These are phyloP conservation scores for Hypoxylon perforatum DNA, from an alignment of 495 filamentous ascomycete species.

Conservation along the genomic window DNA sequence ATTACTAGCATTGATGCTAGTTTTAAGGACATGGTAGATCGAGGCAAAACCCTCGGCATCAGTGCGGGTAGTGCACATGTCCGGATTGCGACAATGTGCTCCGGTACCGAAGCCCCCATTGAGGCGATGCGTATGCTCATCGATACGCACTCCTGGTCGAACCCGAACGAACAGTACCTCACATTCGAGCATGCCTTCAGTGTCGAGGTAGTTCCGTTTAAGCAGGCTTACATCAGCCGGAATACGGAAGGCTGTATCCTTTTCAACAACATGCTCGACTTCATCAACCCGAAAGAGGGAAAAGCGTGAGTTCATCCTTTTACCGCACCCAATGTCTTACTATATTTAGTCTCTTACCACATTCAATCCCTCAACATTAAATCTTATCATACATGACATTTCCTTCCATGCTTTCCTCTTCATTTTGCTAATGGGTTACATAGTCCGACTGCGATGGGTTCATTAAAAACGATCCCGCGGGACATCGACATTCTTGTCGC, in stretches of 20 bases:
- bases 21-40: conserved; percentile 46
- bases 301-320: conserved; percentile 66
- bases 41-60: conserved; percentile 1
- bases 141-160: conserved; percentile 48
- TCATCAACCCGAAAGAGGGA: conserved; percentile 52
- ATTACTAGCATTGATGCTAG: conserved; percentile 44
- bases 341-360: too few species aligned
- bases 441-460: conserved; percentile 79
- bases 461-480: conserved; percentile 65
- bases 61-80: conserved; percentile 47
- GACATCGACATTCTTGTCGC: conserved; percentile 76
- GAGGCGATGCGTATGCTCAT: conserved; percentile 70
- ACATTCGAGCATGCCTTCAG: conserved; percentile 75
- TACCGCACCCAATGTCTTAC: not conserved
- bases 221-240: conserved; percentile 82
- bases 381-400: too few species aligned
- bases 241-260: conserved; percentile 70
- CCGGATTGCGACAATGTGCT: conserved; percentile 80
- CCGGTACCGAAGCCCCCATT: conserved; percentile 83
- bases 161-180: conserved; percentile 42
- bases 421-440: conserved; percentile 22
- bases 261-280: conserved; percentile 76
- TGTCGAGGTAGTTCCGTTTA: conserved; percentile 80
- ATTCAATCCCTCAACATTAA: too few species aligned
- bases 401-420: conserved; percentile 8